A percentile compares a stretch with the other conserved stretches of the same genome.
Conservation (phyloP, 2,329 filamentous ascomycete genomes). For the Thelonectria discophora region DNA sequence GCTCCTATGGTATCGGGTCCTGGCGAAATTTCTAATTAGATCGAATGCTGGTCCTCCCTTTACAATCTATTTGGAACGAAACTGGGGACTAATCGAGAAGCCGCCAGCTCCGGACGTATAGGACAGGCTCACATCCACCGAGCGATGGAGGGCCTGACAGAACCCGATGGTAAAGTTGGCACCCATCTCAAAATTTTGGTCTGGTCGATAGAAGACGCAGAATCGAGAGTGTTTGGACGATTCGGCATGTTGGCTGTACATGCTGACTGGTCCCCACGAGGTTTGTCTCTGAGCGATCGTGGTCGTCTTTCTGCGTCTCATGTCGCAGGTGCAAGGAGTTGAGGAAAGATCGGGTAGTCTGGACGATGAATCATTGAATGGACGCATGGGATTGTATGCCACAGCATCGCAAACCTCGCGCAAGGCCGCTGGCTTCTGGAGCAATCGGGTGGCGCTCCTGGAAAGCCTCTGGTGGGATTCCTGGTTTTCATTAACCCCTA, state of each 20-base stretch:
- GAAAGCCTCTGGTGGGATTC: not conserved
- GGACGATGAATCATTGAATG: too few species aligned
- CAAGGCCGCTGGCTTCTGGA: not conserved
- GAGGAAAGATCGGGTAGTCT: too few species aligned
- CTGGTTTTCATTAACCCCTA: not conserved
- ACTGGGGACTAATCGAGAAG: not conserved
- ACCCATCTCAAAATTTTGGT: not conserved
- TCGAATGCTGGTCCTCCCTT: not conserved
- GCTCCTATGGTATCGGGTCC: not conserved
- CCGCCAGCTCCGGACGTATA: conserved; percentile 7
- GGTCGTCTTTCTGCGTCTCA: not conserved
- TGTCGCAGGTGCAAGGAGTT: too few species aligned
- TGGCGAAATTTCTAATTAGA: not conserved
- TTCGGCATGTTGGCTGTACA: not conserved
- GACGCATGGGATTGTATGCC: too few species aligned
- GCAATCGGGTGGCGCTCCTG: not conserved
- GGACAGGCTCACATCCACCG: conserved; percentile 4
- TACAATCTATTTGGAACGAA: not conserved
- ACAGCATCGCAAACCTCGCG: not conserved
- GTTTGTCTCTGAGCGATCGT: too few species aligned
- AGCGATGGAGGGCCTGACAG: not conserved
- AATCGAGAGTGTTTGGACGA: not conserved
- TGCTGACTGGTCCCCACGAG: too few species aligned
- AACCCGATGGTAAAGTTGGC: not conserved
- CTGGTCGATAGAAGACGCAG: not conserved